Conservation (phyloP, 1,284 basidiomycete genomes). For the Ustilago curta region DNA sequence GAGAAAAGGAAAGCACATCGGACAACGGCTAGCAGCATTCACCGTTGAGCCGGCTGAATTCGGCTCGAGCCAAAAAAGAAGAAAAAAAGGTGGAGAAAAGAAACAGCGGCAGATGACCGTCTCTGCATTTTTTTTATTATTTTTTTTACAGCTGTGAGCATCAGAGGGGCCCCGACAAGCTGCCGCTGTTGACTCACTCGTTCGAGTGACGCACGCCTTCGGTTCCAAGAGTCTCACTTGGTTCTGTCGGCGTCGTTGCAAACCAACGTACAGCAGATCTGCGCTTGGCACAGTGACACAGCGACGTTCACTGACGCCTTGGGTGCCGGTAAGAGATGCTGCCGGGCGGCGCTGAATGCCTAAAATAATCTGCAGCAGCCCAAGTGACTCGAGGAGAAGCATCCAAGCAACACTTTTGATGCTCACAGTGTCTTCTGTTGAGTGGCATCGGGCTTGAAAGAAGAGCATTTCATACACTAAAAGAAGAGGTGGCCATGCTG, state of each 20-base stretch:
- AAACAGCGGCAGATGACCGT: conserved; percentile 20
- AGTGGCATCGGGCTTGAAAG: no score
- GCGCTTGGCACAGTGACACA: background rate
- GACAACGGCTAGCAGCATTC: conserved; percentile 26
- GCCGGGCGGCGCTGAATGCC: background rate
- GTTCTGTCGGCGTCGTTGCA: background rate
- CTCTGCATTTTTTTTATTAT: background rate
- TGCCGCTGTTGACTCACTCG: background rate
- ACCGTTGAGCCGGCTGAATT: conserved; percentile 40
- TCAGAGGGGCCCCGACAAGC: conserved; percentile 5
- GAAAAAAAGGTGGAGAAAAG: conserved; percentile 17
- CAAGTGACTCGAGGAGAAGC: background rate
- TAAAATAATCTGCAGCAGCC: background rate
- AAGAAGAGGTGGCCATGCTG: background rate
- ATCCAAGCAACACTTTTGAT: background rate
- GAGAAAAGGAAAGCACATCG: conserved; percentile 10
- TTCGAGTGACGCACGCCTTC: background rate
- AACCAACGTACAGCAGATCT: no score
- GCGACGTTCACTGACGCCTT: background rate
- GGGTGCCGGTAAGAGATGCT: conserved; percentile 2
- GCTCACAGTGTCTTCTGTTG: background rate
- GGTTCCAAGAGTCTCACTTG: background rate
- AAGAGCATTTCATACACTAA: no score
- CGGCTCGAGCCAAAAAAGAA: conserved; percentile 17
- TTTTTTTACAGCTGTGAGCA: conserved; percentile 1